Evolutionary conservation across 2,329 filamentous ascomycete genomes (phyloP).

Genomic region (Trichoderma afroharzianum): DNA sequence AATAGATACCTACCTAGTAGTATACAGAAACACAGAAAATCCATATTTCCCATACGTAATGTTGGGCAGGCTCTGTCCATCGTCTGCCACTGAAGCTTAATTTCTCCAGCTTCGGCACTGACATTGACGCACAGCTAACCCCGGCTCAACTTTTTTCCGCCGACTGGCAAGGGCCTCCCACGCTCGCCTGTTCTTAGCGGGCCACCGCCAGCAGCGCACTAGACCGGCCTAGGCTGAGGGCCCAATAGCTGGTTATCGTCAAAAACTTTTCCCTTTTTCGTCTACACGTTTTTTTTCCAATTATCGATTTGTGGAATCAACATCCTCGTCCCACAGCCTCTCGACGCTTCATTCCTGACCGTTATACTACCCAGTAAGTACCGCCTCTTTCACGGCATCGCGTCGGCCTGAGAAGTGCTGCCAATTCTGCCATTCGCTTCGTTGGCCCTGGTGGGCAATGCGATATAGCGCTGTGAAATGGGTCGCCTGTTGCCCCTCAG

Average conservation of each 20-base stretch:
- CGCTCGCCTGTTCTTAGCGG: slow-evolving; percentile 11
- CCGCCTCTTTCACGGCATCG: background rate
- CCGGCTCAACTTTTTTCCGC: slow-evolving; percentile 15
- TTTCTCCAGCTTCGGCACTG: background rate
- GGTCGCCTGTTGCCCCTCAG: slow-evolving; percentile 15
- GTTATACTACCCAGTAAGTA: background rate
- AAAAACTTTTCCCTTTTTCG: slow-evolving; percentile 28
- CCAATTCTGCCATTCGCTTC: background rate
- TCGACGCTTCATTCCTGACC: slow-evolving; percentile 23
- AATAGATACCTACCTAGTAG: too few relatives aligned
- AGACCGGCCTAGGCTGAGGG: slow-evolving; percentile 23
- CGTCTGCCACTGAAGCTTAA: background rate
- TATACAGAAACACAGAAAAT: background rate
- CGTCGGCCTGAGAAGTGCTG: background rate
- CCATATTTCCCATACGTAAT: background rate
- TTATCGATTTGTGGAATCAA: slow-evolving; percentile 18
- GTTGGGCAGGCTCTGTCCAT: background rate
- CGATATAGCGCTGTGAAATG: background rate
- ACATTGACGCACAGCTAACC: background rate
- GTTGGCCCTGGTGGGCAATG: background rate
- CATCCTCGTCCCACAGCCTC: slow-evolving; percentile 13
- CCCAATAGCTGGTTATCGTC: slow-evolving; percentile 20
- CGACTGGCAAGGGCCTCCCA: slow-evolving; percentile 5
- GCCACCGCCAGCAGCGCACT: slow-evolving; percentile 17
- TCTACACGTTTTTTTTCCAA: slow-evolving; percentile 19